Base-by-base conservation (phyloP, 306 rosid species). In the Trichosanthes cucumerina region DNA sequence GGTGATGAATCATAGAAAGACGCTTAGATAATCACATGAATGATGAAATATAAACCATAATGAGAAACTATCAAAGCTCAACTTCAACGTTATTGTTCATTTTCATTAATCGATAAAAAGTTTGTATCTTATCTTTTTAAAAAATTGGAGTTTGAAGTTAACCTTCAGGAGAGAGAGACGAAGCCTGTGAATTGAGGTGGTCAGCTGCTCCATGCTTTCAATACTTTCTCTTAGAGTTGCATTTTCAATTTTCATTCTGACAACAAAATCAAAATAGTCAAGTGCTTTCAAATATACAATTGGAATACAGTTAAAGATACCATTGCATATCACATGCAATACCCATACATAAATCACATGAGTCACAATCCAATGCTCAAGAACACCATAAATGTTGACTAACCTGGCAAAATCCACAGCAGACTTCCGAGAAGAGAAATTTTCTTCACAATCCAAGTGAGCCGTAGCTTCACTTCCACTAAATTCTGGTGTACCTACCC, bases 341-440 rank as follows among this genome's bases (percentile, higher is more conserved):
- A 46, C 58, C 77, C 7, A 15, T 7, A 47, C 41, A 47, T 16
- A n/a, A n/a, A n/a, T n/a, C n/a, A 72, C 43, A 72, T 15, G 33
- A 50, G 33, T 9, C 2, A 54, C 64, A 75, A 75, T 72, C 79
- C 47, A 19, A 11, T 50, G 58, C 50, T n/a, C 24, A 24, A 59
- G 18, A 43, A 43, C 38, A 10, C 18, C 38, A 36, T 36, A 70
- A 47, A 80, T 44, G 66, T 83, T 72, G 59, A 81, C 91, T 52
- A 86, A 81, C 99, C 99, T 95, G 58, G 96, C 99, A 86, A 89
- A 88, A 76, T 92, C 97, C 89, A 92, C 81, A 88, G 87, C 91
- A 84, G 88, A 84, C 83, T 82, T 85, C 82, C 81, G 74, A 78
- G 76, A 73, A 72, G 78, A 74, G 76, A 50, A 31, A 71, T 80